Conservation (phyloP, 441 rosid species). For the Pelargonium myrrhifolium region DNA sequence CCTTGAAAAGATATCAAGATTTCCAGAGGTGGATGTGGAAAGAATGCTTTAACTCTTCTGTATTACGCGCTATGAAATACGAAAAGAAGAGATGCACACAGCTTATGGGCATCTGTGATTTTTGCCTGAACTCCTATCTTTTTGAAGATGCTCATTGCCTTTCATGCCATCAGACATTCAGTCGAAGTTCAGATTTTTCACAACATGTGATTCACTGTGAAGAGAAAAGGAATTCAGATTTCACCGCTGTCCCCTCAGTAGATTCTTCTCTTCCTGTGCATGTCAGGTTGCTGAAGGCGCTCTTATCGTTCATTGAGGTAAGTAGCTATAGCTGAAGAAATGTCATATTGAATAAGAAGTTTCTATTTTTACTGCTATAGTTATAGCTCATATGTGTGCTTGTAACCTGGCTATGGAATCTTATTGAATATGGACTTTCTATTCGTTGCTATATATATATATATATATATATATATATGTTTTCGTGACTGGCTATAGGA, state of each 20-base stretch:
- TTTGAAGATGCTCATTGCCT: conserved; percentile 37
- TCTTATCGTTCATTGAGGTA: conserved; percentile 54
- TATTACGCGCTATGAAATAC: conserved; percentile 39
- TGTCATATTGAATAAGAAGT: not conserved
- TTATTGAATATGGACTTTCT: not conserved
- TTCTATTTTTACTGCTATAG: conserved; percentile 2
- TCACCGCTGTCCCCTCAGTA: conserved; percentile 14
- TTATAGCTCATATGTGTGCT: not conserved
- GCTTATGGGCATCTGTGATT: conserved; percentile 43
- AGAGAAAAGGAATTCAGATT: conserved; percentile 22
- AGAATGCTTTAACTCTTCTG: conserved; percentile 39
- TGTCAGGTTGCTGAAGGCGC: conserved; percentile 52
- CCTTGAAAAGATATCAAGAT: conserved; percentile 55
- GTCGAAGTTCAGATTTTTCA: conserved; percentile 31
- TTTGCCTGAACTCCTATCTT: conserved; percentile 40
- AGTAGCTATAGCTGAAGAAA: conserved; percentile 15
- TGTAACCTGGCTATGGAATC: not conserved
- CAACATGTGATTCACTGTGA: conserved; percentile 39
- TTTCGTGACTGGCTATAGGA: not conserved
- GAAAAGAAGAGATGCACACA: conserved; percentile 49
- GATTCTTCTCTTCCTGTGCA: conserved; percentile 40
- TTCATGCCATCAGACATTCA: conserved; percentile 39
- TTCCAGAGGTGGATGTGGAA: conserved; percentile 82
- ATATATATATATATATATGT: too few relatives aligned
- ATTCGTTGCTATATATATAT: not conserved